A percentile compares a stretch with the other conserved stretches of the same genome.
Conservation (phyloP, 805 yeast species). For the Kluyveromyces starmeri region DNA sequence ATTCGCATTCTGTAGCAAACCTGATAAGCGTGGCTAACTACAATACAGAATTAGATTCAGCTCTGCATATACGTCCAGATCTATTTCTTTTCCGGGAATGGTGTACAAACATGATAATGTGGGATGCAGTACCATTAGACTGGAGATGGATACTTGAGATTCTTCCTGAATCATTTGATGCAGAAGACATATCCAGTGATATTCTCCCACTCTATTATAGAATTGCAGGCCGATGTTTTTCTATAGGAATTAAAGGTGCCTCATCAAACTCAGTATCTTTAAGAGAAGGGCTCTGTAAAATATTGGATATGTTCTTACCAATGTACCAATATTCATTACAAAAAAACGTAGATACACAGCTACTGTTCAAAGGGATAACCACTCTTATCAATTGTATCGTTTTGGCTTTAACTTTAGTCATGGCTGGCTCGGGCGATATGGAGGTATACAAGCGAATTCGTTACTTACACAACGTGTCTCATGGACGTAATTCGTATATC, state of each 20-base stretch:
- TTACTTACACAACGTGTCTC: constrained; percentile 49
- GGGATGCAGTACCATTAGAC: constrained; percentile 51
- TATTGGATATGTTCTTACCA: constrained; percentile 26
- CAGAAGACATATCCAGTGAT: constrained; percentile 42
- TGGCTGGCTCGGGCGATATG: constrained; percentile 90
- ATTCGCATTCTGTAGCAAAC: constrained; percentile 47
- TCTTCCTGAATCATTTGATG: constrained; percentile 6
- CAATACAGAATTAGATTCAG: constrained; percentile 6
- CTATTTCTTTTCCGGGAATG: constrained; percentile 55
- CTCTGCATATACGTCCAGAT: constrained; percentile 67
- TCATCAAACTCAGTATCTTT: constrained; percentile 53
- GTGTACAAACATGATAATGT: constrained; percentile 57
- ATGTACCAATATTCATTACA: constrained; percentile 32
- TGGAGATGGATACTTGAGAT: constrained; percentile 19
- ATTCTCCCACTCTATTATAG: constrained; percentile 54
- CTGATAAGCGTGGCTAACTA: constrained; percentile 42
- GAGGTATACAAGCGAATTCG: constrained; percentile 67
- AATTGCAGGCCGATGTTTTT: constrained; percentile 63
- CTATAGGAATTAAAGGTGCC: constrained; percentile 70
- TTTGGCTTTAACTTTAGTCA: constrained; percentile 58
- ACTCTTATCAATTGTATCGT: constrained; percentile 51
- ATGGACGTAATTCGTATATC: constrained; percentile 29
- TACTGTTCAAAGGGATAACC: constrained; percentile 43
- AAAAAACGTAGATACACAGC: constrained; percentile 45
- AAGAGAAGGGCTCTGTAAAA: constrained; percentile 33